Evolutionary conservation across 179 eudicot species (phyloP), one percentile per base, ranked within the genome.

Genomic region (Gypsophila paniculata): DNA sequence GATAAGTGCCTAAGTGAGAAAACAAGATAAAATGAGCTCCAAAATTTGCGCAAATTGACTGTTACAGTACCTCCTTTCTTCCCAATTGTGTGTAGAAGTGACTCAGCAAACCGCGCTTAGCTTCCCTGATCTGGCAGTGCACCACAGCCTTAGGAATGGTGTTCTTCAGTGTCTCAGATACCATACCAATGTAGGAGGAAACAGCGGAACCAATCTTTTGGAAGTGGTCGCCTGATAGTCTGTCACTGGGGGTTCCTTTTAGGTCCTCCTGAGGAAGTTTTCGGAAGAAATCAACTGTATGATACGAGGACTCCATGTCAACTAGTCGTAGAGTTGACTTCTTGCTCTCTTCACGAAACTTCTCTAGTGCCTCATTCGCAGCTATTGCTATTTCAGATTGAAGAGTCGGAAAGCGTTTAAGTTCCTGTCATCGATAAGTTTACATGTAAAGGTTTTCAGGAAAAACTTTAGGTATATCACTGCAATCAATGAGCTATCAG

Each of bases 251-350:
- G 48, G 78, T 62, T 52, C 70, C 88, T 49, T 77, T 79, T 42
- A 84, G 90, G 54, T 69, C 80, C 53, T 86, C 90, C 68, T 75
- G 86, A 42, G 90, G 83, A 52, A 88, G 88, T 49, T 77, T 86
- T 18, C 93, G 85, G 78, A 90, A 88, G 83, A 88, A 90, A 78
- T 86, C 89, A 12, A 80, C 86, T 9, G 93, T 88, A 70, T 85
- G 72, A 76, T 90, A 90, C 2, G 90, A 72, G 72, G 89, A 82
- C 57, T 90, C 96, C 96, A 90, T 90, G 66, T 88, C 96, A 46
- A 90, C 96, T 68, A 90, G 70, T 34, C 89, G 78, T 54, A 84
- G 59, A 29, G 83, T 85, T 8, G 88, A 82, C 79, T 84, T 86
- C 85, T 76, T 88, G 79, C 96, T 84, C 48, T 86, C 93, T 44